Evolutionary conservation across 306 rosid genomes (phyloP).

Genomic region (Vigna hirtella): DNA sequence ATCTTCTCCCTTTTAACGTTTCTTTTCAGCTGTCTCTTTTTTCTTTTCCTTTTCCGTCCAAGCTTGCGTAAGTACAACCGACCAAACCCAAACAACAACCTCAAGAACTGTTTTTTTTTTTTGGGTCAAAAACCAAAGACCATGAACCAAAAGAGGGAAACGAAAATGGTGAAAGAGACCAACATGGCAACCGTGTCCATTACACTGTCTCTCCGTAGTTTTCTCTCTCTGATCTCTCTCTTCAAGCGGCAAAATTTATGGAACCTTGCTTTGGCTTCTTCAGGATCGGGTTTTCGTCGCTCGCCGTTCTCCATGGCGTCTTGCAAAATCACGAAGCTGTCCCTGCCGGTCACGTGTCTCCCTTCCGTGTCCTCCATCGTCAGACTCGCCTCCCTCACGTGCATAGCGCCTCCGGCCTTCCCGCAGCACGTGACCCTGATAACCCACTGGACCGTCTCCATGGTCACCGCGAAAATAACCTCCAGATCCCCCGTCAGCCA

Average conservation of each 20-base stretch:
- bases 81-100: background rate
- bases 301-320: constrained; percentile 60
- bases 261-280: constrained; percentile 53
- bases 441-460: constrained; percentile 58
- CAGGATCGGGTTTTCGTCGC: constrained; percentile 48
- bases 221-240: constrained; percentile 55
- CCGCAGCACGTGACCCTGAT: constrained; percentile 72
- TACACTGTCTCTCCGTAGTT: constrained; percentile 54
- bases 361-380: constrained; percentile 76
- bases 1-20: background rate
- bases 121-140: constrained; percentile 11
- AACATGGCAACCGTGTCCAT: constrained; percentile 59
- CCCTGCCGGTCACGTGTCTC: constrained; percentile 67
- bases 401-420: constrained; percentile 61
- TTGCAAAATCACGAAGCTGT: constrained; percentile 62
- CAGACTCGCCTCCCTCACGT: constrained; percentile 73
- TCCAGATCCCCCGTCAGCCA: constrained; percentile 73
- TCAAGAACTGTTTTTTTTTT: background rate
- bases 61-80: background rate
- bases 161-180: constrained; percentile 51
- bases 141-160: constrained; percentile 51
- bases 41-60: background rate
- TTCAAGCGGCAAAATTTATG: constrained; percentile 48
- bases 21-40: background rate
- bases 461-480: constrained; percentile 54